Conservation (phyloP, 306 rosid species). For the Fragaria iinumae region DNA sequence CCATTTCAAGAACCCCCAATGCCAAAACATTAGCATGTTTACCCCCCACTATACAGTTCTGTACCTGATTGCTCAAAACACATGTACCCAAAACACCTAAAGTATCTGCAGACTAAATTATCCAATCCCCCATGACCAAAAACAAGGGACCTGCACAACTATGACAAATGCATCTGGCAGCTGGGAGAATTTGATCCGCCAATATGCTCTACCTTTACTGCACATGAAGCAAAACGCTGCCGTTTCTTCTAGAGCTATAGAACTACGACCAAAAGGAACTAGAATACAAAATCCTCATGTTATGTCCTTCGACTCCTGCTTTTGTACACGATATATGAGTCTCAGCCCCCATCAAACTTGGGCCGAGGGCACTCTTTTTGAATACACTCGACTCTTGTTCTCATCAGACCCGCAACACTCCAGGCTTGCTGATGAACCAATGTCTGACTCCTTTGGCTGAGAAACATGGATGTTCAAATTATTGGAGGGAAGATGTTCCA, state of each 20-base stretch:
- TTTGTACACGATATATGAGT: constrained; percentile 39
- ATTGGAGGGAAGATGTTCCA: constrained; percentile 64
- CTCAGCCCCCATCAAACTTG: constrained; percentile 30
- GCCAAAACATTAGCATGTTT: constrained; percentile 18
- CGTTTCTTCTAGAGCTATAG: constrained; percentile 35
- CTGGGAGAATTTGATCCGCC: constrained; percentile 22
- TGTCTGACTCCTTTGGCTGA: constrained; percentile 38
- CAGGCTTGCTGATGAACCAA: constrained; percentile 41
- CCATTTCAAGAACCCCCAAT: constrained; percentile 29
- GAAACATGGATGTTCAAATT: constrained; percentile 45
- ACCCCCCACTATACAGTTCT: constrained; percentile 48
- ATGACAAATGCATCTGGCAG: constrained; percentile 19
- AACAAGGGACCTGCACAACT: constrained; percentile 24
- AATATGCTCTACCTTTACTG: constrained; percentile 33
- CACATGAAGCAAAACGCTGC: constrained; percentile 44
- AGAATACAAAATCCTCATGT: constrained; percentile 48
- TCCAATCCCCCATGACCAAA: constrained; percentile 35
- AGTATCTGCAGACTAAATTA: constrained; percentile 35
- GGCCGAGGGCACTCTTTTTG: constrained; percentile 29
- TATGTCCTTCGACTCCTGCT: constrained; percentile 39
- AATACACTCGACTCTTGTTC: constrained; percentile 33
- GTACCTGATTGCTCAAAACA: constrained; percentile 38
- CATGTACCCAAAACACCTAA: constrained; percentile 18
- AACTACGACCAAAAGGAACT: constrained; percentile 36
- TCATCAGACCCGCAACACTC: constrained; percentile 27